These are phyloP conservation scores for Strobilomyces confusus DNA, from an alignment of 768 basidiomycete genomes.

Conservation along the genomic window DNA sequence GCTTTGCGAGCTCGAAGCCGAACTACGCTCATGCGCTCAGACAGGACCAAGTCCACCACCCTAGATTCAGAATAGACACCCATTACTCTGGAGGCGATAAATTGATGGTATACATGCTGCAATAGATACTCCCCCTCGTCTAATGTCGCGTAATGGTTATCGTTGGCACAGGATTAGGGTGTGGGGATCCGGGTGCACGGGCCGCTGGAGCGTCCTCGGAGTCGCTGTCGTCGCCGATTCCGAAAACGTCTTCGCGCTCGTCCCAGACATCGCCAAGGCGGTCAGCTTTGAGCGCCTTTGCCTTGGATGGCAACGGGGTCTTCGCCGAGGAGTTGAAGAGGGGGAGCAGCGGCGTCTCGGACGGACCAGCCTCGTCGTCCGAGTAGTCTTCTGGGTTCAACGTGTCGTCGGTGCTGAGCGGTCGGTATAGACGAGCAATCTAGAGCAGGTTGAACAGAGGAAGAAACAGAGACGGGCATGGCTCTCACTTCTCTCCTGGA, in stretches of 20 bases:
- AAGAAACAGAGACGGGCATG: not conserved
- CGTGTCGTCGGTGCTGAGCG: slow-evolving; percentile 49
- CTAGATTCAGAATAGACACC: slow-evolving; percentile 13
- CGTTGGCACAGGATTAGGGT: slow-evolving; percentile 19
- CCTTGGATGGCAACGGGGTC: slow-evolving; percentile 24
- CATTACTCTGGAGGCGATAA: slow-evolving; percentile 1
- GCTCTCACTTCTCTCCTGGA: slow-evolving; percentile 65
- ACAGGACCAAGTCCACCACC: not conserved
- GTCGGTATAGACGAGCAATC: slow-evolving; percentile 78
- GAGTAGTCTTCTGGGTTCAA: slow-evolving; percentile 50
- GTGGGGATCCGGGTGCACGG: slow-evolving; percentile 2
- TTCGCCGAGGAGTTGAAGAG: slow-evolving; percentile 32
- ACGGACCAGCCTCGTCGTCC: slow-evolving; percentile 41
- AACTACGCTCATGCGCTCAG: slow-evolving; percentile 22
- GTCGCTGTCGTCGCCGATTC: slow-evolving; percentile 60
- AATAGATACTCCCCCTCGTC: slow-evolving; percentile 18
- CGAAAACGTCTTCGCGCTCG: slow-evolving; percentile 73
- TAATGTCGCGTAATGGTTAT: slow-evolving; percentile 28
- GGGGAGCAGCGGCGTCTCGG: slow-evolving; percentile 57
- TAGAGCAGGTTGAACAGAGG: slow-evolving; percentile 23
- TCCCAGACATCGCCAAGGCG: slow-evolving; percentile 70
- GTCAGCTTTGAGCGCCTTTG: slow-evolving; percentile 26
- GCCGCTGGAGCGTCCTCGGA: slow-evolving; percentile 38
- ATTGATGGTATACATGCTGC: slow-evolving; percentile 28
- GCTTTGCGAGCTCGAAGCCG: slow-evolving; percentile 37